Percentiles rank a stretch among this genome's conserved stretches.
phyloP scores from a whole-genome alignment of 768 basidiomycete genomes.

The Podaxis sp. region DNA sequence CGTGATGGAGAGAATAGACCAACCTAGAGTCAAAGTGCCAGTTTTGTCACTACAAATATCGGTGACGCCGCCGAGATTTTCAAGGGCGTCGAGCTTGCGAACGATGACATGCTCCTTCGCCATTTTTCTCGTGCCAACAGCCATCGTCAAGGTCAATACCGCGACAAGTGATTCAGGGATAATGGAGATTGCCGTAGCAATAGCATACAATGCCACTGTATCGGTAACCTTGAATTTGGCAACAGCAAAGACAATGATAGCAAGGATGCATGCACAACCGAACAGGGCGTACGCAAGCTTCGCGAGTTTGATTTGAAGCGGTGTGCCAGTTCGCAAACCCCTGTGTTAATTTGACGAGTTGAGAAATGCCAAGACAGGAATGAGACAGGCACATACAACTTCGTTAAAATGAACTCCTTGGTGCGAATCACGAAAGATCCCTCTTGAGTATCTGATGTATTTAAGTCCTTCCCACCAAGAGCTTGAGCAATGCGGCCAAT shows the following conservation, averaged over 20 bases:
- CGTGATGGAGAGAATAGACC: not conserved
- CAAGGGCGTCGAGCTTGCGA: conserved; percentile 61
- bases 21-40: conserved; percentile 52
- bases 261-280: conserved; percentile 34
- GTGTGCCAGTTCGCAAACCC: conserved; percentile 35
- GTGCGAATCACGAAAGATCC: conserved; percentile 26
- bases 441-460: conserved; percentile 18
- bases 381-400: conserved; percentile 27
- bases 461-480: conserved; percentile 33
- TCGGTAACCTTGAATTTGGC: conserved; percentile 32
- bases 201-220: conserved; percentile 36
- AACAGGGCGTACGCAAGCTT: conserved; percentile 37
- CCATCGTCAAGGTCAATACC: conserved; percentile 58
- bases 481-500: conserved; percentile 38
- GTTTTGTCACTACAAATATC: conserved; percentile 67
- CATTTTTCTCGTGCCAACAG: conserved; percentile 55
- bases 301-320: conserved; percentile 38
- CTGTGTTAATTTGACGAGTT: conserved; percentile 17
- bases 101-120: conserved; percentile 61
- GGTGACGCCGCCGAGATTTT: conserved; percentile 57
- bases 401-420: conserved; percentile 22
- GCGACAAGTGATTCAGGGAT: conserved; percentile 45
- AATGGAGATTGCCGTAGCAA: conserved; percentile 38
- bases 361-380: too few species aligned
- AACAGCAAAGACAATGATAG: conserved; percentile 38